A percentile compares a stretch with the other conserved stretches of the same genome.
Evolutionary conservation across 495 filamentous ascomycete species (phyloP).

Genomic region (Friedmanniomyces simplex): DNA sequence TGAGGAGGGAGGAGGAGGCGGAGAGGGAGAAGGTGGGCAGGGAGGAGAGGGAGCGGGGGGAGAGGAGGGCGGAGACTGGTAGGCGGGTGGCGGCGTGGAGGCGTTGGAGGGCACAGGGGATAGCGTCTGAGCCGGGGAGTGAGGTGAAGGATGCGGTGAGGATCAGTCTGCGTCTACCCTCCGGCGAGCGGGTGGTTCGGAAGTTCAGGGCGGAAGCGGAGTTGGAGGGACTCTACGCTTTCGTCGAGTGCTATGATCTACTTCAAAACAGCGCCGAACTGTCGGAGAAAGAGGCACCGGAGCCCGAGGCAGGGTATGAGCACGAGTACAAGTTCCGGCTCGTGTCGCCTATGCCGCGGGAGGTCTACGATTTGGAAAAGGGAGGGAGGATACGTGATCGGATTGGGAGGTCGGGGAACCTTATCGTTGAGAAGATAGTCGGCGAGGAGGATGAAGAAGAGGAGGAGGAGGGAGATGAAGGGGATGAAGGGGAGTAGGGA

Average conservation of each 20-base stretch:
- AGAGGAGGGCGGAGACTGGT: constrained; percentile 48
- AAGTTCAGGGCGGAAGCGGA: constrained; percentile 52
- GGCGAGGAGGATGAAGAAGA: constrained; percentile 48
- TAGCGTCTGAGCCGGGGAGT: constrained; percentile 56
- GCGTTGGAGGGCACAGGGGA: constrained; percentile 59
- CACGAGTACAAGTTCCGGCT: constrained; percentile 75
- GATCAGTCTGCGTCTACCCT: constrained; percentile 68
- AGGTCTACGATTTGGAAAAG: constrained; percentile 57
- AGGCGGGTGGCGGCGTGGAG: constrained; percentile 61
- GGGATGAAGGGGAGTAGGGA: not conserved
- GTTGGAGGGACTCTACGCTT: constrained; percentile 88
- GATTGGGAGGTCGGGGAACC: constrained; percentile 74
- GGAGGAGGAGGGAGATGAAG: constrained; percentile 17
- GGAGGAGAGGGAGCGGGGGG: constrained; percentile 52
- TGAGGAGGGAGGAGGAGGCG: constrained; percentile 63
- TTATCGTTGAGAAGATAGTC: constrained; percentile 67
- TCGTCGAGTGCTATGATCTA: constrained; percentile 82
- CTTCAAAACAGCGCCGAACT: constrained; percentile 22
- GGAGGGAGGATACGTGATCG: constrained; percentile 55
- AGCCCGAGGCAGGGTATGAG: constrained; percentile 57
- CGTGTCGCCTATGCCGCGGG: constrained; percentile 70
- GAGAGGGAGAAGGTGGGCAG: constrained; percentile 51
- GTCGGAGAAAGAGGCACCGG: constrained; percentile 27
- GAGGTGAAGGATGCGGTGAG: constrained; percentile 61
- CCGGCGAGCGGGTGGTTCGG: constrained; percentile 62